phyloP scores from a whole-genome alignment of 2,329 filamentous ascomycete species.

The Rachicladosporium sp. region DNA sequence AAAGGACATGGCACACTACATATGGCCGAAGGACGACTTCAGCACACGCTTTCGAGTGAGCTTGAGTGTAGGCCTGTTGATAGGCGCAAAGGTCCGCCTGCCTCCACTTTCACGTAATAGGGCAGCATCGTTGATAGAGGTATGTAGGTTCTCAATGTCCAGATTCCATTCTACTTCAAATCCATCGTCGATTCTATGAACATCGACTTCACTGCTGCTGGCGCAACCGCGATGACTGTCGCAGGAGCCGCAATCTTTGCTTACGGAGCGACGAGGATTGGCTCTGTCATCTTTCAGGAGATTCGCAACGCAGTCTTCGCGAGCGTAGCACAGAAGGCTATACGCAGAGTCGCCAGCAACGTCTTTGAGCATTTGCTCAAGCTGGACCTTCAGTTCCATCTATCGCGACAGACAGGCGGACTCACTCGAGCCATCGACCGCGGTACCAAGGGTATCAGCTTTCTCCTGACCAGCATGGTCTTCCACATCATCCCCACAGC shows the following conservation, averaged over 20 bases:
- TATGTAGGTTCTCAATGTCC: constrained; percentile 66
- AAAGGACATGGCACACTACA: constrained; percentile 89
- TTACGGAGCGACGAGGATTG: constrained; percentile 75
- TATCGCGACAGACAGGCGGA: constrained; percentile 87
- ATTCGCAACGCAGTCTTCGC: constrained; percentile 92
- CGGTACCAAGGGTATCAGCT: constrained; percentile 97
- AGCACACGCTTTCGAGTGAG: constrained; percentile 76
- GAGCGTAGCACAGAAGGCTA: constrained; percentile 92
- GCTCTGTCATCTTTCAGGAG: constrained; percentile 83
- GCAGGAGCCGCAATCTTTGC: constrained; percentile 89
- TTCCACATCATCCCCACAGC: constrained; percentile 93
- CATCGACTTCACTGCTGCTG: constrained; percentile 72
- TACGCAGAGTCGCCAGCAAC: constrained; percentile 77
- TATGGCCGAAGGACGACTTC: constrained; percentile 84
- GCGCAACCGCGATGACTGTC: constrained; percentile 79
- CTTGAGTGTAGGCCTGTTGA: constrained; percentile 66
- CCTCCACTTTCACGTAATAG: constrained; percentile 5
- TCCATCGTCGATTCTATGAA: constrained; percentile 97
- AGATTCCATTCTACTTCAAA: constrained; percentile 99
- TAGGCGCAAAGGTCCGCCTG: constrained; percentile 64
- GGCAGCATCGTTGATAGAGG: constrained; percentile 21
- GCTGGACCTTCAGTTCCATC: constrained; percentile 85
- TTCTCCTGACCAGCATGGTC: constrained; percentile 92
- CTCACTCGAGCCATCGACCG: constrained; percentile 88
- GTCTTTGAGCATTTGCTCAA: constrained; percentile 84